phyloP scores from a whole-genome alignment of 371 early-diverging fungal genomes.

The Batkoa obscura region DNA sequence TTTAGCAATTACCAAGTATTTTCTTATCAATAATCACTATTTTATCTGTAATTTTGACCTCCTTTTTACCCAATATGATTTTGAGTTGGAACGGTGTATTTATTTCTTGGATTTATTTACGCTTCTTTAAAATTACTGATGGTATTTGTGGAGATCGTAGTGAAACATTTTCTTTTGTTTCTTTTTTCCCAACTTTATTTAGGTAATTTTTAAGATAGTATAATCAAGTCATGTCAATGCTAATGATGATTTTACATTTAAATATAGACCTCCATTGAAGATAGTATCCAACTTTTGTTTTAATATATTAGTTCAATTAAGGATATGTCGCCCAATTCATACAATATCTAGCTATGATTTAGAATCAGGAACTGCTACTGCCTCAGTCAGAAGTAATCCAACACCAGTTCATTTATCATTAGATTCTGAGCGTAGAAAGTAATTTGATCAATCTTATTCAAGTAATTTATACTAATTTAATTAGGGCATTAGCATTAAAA shows the following conservation, averaged over 20 bases:
- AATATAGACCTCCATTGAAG: slow-evolving; percentile 29
- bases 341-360: slow-evolving; percentile 23
- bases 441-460: slow-evolving; percentile 5
- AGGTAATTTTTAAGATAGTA: slow-evolving; percentile 31
- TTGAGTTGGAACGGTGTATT: slow-evolving; percentile 37
- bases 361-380: slow-evolving; percentile 13
- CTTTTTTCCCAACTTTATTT: slow-evolving; percentile 61
- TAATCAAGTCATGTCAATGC: too few relatives aligned
- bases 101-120: slow-evolving; percentile 57
- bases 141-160: slow-evolving; percentile 62
- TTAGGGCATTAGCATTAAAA: slow-evolving; percentile 37
- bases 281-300: slow-evolving; percentile 25
- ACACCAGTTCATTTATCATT: slow-evolving; percentile 6
- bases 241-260: too few relatives aligned
- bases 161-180: slow-evolving; percentile 60
- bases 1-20: slow-evolving; percentile 18
- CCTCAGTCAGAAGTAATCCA: not conserved
- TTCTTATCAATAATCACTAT: slow-evolving; percentile 16
- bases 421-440: slow-evolving; percentile 44
- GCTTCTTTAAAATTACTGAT: slow-evolving; percentile 59
- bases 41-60: slow-evolving; percentile 8
- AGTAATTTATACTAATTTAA: not conserved
- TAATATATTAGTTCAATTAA: slow-evolving; percentile 21
- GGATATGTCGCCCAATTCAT: slow-evolving; percentile 23
- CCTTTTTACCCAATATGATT: slow-evolving; percentile 11